Evolutionary conservation across 2,329 filamentous ascomycete genomes (phyloP).

Genomic region (Sphaerostilbella broomeana): DNA sequence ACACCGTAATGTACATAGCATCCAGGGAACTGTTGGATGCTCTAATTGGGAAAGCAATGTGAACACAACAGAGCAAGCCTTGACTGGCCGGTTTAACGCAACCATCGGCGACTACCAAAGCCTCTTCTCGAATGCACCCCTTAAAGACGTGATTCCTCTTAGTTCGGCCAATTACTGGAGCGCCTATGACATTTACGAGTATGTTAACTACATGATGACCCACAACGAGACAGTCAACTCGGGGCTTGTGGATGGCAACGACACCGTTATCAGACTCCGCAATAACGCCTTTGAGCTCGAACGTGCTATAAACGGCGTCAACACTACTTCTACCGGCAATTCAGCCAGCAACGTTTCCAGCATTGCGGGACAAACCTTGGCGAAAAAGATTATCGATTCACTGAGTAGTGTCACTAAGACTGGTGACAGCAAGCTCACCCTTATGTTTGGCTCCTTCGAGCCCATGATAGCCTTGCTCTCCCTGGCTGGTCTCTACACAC

Average conservation of each 20-base stretch:
- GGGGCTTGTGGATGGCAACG: conserved; percentile 29
- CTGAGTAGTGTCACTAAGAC: conserved; percentile 37
- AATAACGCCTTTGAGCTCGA: conserved; percentile 63
- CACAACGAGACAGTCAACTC: conserved; percentile 41
- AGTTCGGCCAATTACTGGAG: conserved; percentile 37
- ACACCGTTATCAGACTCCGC: conserved; percentile 41
- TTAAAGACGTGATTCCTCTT: conserved; percentile 32
- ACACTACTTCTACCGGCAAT: conserved; percentile 37
- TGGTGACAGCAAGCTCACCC: conserved; percentile 41
- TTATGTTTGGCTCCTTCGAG: conserved; percentile 49
- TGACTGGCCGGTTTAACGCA: conserved; percentile 22
- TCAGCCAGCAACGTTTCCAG: conserved; percentile 33
- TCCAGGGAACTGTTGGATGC: conserved; percentile 36
- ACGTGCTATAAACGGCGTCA: conserved; percentile 47
- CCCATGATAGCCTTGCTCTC: conserved; percentile 51
- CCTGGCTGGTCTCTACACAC: conserved; percentile 40
- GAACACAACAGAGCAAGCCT: conserved; percentile 18
- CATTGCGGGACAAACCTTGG: conserved; percentile 48
- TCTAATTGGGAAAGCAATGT: conserved; percentile 30
- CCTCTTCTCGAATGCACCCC: conserved; percentile 32
- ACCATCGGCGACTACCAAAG: conserved; percentile 36
- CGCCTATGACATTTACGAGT: conserved; percentile 49
- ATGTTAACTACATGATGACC: conserved; percentile 45
- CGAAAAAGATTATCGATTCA: conserved; percentile 35
- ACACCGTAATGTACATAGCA: conserved; percentile 18